Evolutionary conservation across 2,329 filamentous ascomycete species (phyloP).

Genomic region (Cercospora canescens): DNA sequence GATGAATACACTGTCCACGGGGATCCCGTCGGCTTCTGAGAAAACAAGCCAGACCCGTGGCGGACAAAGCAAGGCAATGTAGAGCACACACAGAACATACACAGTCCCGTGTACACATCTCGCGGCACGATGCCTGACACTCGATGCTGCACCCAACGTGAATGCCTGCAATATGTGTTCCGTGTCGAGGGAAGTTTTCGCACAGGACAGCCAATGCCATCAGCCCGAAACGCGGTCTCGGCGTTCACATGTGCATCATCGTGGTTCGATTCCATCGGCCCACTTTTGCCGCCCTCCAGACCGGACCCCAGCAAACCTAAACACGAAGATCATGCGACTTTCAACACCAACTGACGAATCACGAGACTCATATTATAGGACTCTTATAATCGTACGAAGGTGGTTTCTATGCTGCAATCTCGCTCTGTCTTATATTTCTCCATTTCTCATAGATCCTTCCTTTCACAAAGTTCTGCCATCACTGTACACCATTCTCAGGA

Average conservation of each 20-base stretch:
- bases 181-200: not conserved
- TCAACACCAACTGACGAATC: conserved; percentile 2
- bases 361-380: conserved; percentile 5
- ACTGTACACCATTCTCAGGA: not conserved
- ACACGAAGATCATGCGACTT: conserved; percentile 11
- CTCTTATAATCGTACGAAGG: conserved; percentile 3
- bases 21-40: conserved; percentile 6
- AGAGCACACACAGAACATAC: not conserved
- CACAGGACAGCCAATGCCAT: not conserved
- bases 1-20: conserved; percentile 6
- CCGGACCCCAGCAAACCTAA: conserved; percentile 5
- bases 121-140: not conserved
- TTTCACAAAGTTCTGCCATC: not conserved
- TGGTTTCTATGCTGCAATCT: not conserved
- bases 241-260: not conserved
- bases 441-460: not conserved
- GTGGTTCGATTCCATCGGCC: conserved; percentile 7
- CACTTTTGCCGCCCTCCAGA: conserved; percentile 6
- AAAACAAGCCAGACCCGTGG: not conserved
- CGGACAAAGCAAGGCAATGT: not conserved
- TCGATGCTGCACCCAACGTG: not conserved
- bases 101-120: not conserved
- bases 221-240: not conserved
- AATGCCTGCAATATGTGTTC: not conserved
- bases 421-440: not conserved